phyloP scores from a whole-genome alignment of 1,284 basidiomycete species.

The Golubevia pallescens region DNA sequence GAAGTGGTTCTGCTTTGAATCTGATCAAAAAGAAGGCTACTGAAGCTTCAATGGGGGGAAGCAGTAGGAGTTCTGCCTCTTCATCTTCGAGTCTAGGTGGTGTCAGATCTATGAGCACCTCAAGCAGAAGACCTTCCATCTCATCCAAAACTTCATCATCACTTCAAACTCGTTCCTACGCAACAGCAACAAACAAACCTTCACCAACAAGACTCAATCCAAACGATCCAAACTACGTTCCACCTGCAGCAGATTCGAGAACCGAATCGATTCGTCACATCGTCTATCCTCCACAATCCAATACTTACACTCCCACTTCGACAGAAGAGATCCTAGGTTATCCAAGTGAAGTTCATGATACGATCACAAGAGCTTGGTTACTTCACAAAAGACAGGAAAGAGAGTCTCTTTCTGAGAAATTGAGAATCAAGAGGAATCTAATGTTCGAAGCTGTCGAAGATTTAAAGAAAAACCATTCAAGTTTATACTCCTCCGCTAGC shows the following conservation, averaged over 20 bases:
- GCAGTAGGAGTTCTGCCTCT: neutral
- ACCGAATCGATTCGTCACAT: slow-evolving; percentile 50
- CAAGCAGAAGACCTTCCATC: neutral
- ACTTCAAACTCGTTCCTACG: slow-evolving; percentile 35
- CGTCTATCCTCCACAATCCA: slow-evolving; percentile 37
- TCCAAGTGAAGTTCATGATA: slow-evolving; percentile 81
- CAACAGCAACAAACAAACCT: slow-evolving; percentile 28
- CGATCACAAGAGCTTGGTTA: slow-evolving; percentile 89
- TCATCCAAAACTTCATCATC: slow-evolving; percentile 10
- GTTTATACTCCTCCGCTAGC: slow-evolving; percentile 38
- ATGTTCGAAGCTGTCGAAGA: slow-evolving; percentile 45
- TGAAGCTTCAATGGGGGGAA: neutral
- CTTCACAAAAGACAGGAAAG: slow-evolving; percentile 79
- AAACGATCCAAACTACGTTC: slow-evolving; percentile 52
- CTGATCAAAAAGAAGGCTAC: slow-evolving; percentile 48
- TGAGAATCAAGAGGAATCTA: slow-evolving; percentile 33
- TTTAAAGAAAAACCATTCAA: slow-evolving; percentile 20
- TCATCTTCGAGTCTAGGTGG: slow-evolving; percentile 52
- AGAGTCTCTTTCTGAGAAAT: slow-evolving; percentile 63
- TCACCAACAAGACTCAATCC: slow-evolving; percentile 22
- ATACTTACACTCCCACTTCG: neutral
- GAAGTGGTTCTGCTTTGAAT: slow-evolving; percentile 60
- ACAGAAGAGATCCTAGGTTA: slow-evolving; percentile 12
- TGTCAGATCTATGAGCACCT: slow-evolving; percentile 63
- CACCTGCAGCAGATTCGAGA: slow-evolving; percentile 31